These are phyloP conservation scores for Fomitopsis palustris DNA, from an alignment of 1,284 basidiomycete genomes.

Conservation along the genomic window DNA sequence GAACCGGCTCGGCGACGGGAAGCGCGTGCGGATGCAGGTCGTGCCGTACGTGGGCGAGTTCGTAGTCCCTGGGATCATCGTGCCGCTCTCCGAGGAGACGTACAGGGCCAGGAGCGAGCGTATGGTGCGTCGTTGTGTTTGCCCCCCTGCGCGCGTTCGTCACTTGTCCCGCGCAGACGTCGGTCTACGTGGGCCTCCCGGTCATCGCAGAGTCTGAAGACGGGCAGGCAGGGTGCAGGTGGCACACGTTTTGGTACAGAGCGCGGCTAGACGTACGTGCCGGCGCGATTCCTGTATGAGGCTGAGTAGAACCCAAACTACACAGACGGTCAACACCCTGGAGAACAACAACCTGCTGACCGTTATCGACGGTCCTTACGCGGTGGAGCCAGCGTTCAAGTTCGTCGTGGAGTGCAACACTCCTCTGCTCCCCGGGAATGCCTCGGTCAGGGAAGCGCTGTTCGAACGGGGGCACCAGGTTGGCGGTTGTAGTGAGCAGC, in stretches of 20 bases:
- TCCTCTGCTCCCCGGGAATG: not conserved
- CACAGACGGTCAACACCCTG: not conserved
- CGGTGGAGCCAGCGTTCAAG: not conserved
- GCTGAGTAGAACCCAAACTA: not conserved
- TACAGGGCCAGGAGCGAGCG: not conserved
- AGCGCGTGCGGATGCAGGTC: not conserved
- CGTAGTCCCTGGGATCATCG: not conserved
- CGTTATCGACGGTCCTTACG: not conserved
- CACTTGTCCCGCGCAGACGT: not conserved
- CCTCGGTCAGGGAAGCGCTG: not conserved
- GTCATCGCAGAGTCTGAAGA: not conserved
- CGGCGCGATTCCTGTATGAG: not conserved
- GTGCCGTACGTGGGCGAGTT: not conserved
- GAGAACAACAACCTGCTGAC: not conserved
- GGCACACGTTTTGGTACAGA: not conserved
- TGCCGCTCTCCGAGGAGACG: not conserved
- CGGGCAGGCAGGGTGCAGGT: not conserved
- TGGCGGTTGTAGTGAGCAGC: not conserved
- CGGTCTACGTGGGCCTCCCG: not conserved
- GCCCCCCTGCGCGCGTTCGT: not conserved
- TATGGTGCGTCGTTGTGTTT: not conserved
- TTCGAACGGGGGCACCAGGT: not conserved
- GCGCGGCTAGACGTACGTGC: not conserved
- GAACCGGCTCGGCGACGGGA: not conserved
- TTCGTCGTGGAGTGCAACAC: not conserved